Base-by-base conservation (phyloP, 2,329 filamentous ascomycete genomes). In the Dothiorella sarmentorum region DNA sequence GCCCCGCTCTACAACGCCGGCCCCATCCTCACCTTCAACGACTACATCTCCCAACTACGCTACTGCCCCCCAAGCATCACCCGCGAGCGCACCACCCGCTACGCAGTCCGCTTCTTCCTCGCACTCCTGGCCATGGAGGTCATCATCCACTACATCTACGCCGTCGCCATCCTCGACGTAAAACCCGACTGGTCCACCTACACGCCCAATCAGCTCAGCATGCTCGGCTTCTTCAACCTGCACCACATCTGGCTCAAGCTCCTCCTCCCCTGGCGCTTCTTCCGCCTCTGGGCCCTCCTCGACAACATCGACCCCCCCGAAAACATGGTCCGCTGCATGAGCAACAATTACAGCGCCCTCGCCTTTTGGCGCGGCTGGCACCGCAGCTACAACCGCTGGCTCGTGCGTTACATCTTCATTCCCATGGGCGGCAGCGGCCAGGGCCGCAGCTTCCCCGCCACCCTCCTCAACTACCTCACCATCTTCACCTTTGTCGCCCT, bases 181-280 rank as follows among this genome's bases (percentile, higher is more conserved):
- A 80, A 82, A 18, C 91, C 92, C 0, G 79, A 86, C 62, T 99
- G 94, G 94, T 79, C 80, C 26, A 78, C 85, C 22, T 97, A 97
- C 76, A 89, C 91, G 0, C 87, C 94, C 0, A 87, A 89, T 43
- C 91, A 99, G 71, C 84, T 99, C 42, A 89, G 85, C 68, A 86
- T 99, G 77, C 82, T 99, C 11, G 94, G 91, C 35, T 97, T 89
- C 78, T 95, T 97, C 80, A 97, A 97, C 74, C 85, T 99, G 11
- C 90, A 96, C 76, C 85, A 97, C 70, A 95, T 99, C 72, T 99
- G 95, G 95, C 82, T 99, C 45, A 99, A 99, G 73, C 85, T 99
- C 1, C 85, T 99, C 4, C 85, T 99, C 7, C 94, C 94, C 0
- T 99, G 93, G 92, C 89, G 94, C n/a, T 88, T 97, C 72, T 97